phyloP scores from a whole-genome alignment of 768 basidiomycete species.

The Naganishia onofrii region DNA sequence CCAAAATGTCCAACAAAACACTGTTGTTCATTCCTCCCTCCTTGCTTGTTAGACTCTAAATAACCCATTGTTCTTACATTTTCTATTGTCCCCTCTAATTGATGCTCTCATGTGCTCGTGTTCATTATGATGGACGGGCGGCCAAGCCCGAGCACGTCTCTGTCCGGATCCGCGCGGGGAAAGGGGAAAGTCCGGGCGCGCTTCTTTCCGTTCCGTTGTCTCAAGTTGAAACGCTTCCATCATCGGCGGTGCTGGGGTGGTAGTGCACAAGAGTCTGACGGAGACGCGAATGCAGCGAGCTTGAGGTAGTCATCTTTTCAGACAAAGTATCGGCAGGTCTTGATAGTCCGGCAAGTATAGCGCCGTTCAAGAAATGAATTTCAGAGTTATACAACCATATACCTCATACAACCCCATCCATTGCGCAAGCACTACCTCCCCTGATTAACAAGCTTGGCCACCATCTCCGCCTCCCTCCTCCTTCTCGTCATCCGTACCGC shows the following conservation, averaged over 20 bases:
- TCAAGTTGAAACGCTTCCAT: background rate
- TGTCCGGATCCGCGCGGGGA: background rate
- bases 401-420: conserved; percentile 2
- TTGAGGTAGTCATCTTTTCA: too few relatives aligned
- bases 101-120: background rate
- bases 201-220: background rate
- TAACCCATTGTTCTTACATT: conserved; percentile 1
- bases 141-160: background rate
- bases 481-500: conserved; percentile 41
- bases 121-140: background rate
- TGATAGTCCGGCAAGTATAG: too few relatives aligned
- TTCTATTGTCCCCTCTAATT: background rate
- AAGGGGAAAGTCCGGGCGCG: background rate
- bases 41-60: background rate
- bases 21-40: background rate
- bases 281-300: too few relatives aligned
- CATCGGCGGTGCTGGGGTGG: too few relatives aligned
- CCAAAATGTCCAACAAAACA: background rate
- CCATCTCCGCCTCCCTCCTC: conserved; percentile 46
- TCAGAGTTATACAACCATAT: background rate
- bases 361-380: too few relatives aligned
- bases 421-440: background rate
- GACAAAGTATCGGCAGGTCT: too few relatives aligned
- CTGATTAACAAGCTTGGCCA: conserved; percentile 35
- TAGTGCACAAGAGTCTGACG: too few relatives aligned